phyloP scores from a whole-genome alignment of 148 eudicot species.

The Amaranthus cruentus region DNA sequence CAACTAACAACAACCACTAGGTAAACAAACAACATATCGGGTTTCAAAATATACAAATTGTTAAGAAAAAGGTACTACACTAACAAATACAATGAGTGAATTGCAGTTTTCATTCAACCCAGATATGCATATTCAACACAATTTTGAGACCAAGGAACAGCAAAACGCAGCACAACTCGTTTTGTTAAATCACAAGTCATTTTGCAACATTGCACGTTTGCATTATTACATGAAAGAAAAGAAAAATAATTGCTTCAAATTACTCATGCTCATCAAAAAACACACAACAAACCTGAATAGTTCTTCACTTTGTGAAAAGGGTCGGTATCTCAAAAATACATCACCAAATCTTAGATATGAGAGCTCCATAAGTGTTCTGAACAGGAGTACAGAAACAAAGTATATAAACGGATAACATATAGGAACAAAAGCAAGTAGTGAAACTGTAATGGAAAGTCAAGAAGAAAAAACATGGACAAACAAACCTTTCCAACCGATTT shows the following conservation, averaged over 20 bases:
- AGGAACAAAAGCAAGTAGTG: neutral
- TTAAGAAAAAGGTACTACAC: too few species aligned
- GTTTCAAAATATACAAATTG: too few species aligned
- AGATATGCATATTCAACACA: too few species aligned
- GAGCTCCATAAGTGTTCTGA: conserved; percentile 70
- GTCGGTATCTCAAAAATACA: conserved; percentile 64
- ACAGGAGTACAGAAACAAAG: neutral
- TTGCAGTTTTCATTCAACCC: too few species aligned
- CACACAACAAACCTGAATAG: conserved; percentile 58
- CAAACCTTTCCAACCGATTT: conserved; percentile 80
- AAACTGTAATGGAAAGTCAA: neutral
- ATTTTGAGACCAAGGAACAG: too few species aligned
- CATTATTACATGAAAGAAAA: neutral
- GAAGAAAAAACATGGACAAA: neutral
- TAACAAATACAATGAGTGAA: too few species aligned
- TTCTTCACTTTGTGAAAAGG: conserved; percentile 64
- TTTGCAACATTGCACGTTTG: neutral
- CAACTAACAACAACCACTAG: too few species aligned
- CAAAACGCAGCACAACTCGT: neutral
- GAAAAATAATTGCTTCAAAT: neutral
- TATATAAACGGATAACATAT: neutral
- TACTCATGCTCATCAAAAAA: neutral
- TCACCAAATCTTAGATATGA: conserved; percentile 90
- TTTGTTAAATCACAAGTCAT: neutral
- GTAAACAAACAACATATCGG: too few species aligned